phyloP scores from a whole-genome alignment of 495 filamentous ascomycete genomes.

The Penicillium ucsense region DNA sequence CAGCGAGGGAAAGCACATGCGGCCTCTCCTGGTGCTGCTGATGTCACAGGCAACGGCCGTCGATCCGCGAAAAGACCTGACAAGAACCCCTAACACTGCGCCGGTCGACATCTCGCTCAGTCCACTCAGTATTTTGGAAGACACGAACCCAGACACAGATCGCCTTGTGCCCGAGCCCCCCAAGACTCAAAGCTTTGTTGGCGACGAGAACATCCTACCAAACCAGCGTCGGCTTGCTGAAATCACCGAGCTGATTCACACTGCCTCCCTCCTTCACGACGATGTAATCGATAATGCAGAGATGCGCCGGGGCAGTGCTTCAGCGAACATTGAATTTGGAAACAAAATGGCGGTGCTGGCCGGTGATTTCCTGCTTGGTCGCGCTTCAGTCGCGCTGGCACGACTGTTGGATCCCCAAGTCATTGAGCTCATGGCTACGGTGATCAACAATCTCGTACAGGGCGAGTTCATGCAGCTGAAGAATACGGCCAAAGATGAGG shows the following conservation, averaged over 20 bases:
- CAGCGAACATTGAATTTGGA: slow-evolving; percentile 86
- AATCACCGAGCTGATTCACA: slow-evolving; percentile 96
- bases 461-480: slow-evolving; percentile 99
- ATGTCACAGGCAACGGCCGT: slow-evolving; percentile 88
- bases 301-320: slow-evolving; percentile 70
- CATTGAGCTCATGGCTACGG: slow-evolving; percentile 85
- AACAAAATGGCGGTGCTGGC: slow-evolving; percentile 99
- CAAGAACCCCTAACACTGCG: slow-evolving; percentile 26
- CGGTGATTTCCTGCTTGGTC: slow-evolving; percentile 86
- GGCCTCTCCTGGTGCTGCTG: slow-evolving; percentile 84
- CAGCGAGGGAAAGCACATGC: slow-evolving; percentile 91
- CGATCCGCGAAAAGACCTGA: slow-evolving; percentile 50
- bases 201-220: slow-evolving; percentile 45
- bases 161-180: slow-evolving; percentile 39
- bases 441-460: slow-evolving; percentile 95
- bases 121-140: slow-evolving; percentile 61
- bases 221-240: slow-evolving; percentile 85
- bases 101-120: slow-evolving; percentile 71
- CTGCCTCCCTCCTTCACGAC: slow-evolving; percentile 91
- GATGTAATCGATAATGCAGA: slow-evolving; percentile 93
- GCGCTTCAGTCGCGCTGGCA: slow-evolving; percentile 88
- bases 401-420: slow-evolving; percentile 87
- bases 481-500: slow-evolving; percentile 84
- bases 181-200: slow-evolving; percentile 37
- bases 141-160: slow-evolving; percentile 66